These are phyloP conservation scores for Peronospora belbahrii DNA, from an alignment of 352 stramenopile species.

Conservation along the genomic window DNA sequence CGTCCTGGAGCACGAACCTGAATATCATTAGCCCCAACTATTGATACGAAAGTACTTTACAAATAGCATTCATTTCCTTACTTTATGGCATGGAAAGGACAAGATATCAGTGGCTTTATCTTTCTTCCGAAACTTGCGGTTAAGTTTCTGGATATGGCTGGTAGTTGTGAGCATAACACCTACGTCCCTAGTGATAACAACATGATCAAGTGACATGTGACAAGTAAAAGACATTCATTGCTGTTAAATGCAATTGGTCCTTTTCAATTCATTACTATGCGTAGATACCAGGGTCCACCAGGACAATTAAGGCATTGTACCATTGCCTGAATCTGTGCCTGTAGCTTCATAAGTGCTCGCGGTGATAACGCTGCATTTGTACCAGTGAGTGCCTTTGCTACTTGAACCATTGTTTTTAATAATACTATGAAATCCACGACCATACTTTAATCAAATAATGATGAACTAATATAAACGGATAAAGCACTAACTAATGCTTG, in stretches of 20 bases:
- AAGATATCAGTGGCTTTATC: constrained; percentile 78
- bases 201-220: no score
- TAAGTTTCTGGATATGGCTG: constrained; percentile 66
- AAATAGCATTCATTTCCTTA: constrained; percentile 14
- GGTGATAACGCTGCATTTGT: constrained; percentile 31
- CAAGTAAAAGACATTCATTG: neutral
- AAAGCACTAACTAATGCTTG: no score
- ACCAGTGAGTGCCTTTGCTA: constrained; percentile 42
- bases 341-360: constrained; percentile 33
- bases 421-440: neutral
- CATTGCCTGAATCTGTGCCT: constrained; percentile 68
- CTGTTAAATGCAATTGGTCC: no score
- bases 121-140: constrained; percentile 63
- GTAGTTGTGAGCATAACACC: constrained; percentile 77
- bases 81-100: constrained; percentile 79
- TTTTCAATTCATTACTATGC: no score
- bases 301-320: constrained; percentile 51
- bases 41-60: no score
- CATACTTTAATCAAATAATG: constrained; percentile 18
- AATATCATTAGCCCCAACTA: no score
- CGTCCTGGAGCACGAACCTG: constrained; percentile 51
- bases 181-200: constrained; percentile 38
- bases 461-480: no score
- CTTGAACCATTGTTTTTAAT: constrained; percentile 38
- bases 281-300: constrained; percentile 50